Conservation (phyloP, 345 rosid species). For the Litchi chinensis region DNA sequence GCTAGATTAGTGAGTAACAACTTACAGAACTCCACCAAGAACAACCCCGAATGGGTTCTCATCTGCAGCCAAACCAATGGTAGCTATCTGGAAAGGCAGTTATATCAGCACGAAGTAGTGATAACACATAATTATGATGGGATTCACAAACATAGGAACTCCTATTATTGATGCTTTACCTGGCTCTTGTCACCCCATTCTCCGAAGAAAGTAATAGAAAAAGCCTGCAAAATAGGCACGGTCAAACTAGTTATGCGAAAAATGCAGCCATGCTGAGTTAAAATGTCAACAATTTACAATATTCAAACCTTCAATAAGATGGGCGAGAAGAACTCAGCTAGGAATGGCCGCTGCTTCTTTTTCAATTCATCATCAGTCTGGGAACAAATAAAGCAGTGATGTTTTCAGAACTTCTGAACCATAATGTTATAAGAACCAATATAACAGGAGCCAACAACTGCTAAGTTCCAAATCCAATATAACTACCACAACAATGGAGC, state of each 20-base stretch:
- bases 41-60: slow-evolving; percentile 90
- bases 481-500: not conserved
- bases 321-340: slow-evolving; percentile 79
- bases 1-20: slow-evolving; percentile 9
- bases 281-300: not conserved
- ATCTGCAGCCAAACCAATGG: slow-evolving; percentile 95
- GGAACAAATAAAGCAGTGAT: slow-evolving; percentile 15
- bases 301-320: slow-evolving; percentile 74
- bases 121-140: slow-evolving; percentile 9
- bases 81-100: slow-evolving; percentile 69
- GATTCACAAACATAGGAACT: slow-evolving; percentile 8
- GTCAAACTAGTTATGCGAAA: slow-evolving; percentile 22
- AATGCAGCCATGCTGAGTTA: not conserved
- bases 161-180: slow-evolving; percentile 39
- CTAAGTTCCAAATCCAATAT: not conserved
- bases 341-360: slow-evolving; percentile 68
- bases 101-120: slow-evolving; percentile 14
- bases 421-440: not conserved
- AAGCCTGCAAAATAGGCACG: slow-evolving; percentile 59
- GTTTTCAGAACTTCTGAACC: not conserved
- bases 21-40: slow-evolving; percentile 85
- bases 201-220: slow-evolving; percentile 93
- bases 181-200: slow-evolving; percentile 99
- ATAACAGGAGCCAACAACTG: not conserved
- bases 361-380: slow-evolving; percentile 76